phyloP scores from a whole-genome alignment of 202 grass and related monocot genomes.

The Bolboschoenoplectus hybrid region DNA sequence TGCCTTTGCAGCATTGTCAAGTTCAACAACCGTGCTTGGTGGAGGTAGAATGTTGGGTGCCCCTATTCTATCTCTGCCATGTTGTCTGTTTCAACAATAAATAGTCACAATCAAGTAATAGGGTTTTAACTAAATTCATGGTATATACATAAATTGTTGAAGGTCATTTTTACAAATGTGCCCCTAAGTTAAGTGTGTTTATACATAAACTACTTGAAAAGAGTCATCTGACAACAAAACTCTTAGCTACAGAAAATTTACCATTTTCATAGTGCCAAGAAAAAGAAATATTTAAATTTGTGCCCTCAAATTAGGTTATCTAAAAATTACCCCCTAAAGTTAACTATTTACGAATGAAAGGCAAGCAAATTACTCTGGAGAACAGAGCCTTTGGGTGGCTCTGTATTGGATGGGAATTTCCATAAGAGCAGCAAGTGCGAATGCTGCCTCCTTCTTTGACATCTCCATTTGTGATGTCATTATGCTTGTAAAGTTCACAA shows the following conservation, averaged over 20 bases:
- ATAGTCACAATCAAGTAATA: not conserved
- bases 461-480: conserved; percentile 74
- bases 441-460: conserved; percentile 85
- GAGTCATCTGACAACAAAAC: not conserved
- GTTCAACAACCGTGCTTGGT: conserved; percentile 64
- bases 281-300: conserved; percentile 20
- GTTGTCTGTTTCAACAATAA: conserved; percentile 21
- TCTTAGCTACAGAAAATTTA: conserved; percentile 7
- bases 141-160: not conserved
- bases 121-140: not conserved
- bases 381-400: conserved; percentile 62
- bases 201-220: not conserved
- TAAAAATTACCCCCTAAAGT: conserved; percentile 19
- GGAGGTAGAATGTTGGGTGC: conserved; percentile 73
- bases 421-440: conserved; percentile 90
- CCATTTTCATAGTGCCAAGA: conserved; percentile 22
- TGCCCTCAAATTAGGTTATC: conserved; percentile 12
- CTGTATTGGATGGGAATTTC: conserved; percentile 86
- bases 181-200: not conserved
- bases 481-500: conserved; percentile 93
- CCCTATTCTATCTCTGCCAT: conserved; percentile 38
- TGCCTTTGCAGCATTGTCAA: conserved; percentile 54
- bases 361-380: conserved; percentile 51
- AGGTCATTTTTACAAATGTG: conserved; percentile 5
- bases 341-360: conserved; percentile 23